Base-by-base conservation (phyloP, 495 filamentous ascomycete species). In the Tuber microsphaerosporum region DNA sequence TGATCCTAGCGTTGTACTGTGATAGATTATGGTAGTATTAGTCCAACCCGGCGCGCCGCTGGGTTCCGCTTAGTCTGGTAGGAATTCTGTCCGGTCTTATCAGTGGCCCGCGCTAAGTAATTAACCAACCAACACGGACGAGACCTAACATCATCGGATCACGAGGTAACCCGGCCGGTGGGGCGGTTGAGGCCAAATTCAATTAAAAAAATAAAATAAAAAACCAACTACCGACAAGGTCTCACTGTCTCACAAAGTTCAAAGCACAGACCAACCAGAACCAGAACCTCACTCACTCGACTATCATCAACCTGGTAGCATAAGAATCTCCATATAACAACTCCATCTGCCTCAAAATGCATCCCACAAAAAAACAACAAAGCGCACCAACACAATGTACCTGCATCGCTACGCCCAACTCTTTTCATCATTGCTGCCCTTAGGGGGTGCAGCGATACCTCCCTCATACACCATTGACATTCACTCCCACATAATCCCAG, bases 401-500 rank as follows among this genome's bases (percentile, higher is more conserved):
- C 48, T 56, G 22, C 48, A 26, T 56, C 22, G 22, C 8, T 56
- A 56, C n/a, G 22, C n/a, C 2, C 48, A 26, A 26, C 48, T 56
- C 0, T 56, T 56, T 26, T 26, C 48, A 19, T 26, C 22, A 56
- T 26, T 56, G 9, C n/a, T 56, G 26, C 51, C 51, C 51, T 14
- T 56, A 14, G 51, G 51, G 45, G 51, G 22, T 14, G 51, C 51
- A 26, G 22, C 8, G n/a, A 56, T 56, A 56, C 42, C 72, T n/a
- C 48, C 73, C 7, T 65, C 69, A 22, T 75, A 69, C 34, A 72
- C 69, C 22, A 44, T 77, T 45, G 75, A 77, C 48, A 73, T 77
- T 37, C 72, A 75, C 34, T 71, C 69, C 22, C 75, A 77, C 20
- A 48, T 75, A 19, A 69, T 77, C 42, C 73, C 75, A 2, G 69